Base-by-base conservation (phyloP, 2,329 filamentous ascomycete genomes). In the Nemania sp. region DNA sequence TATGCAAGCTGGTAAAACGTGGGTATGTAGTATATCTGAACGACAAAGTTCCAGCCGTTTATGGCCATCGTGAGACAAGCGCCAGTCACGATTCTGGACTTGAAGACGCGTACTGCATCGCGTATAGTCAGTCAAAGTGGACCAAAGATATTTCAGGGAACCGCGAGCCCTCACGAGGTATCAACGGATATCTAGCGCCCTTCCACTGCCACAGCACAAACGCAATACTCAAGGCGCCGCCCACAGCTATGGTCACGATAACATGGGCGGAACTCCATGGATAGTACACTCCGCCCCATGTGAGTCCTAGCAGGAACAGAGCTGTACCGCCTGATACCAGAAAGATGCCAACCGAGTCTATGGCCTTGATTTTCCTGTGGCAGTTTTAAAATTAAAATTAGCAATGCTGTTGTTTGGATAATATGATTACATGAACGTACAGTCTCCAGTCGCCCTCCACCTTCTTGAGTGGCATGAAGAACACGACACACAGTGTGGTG, bases 241-340 rank as follows among this genome's bases (percentile, higher is more conserved):
- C 86, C 2, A 86, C 69, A 0, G 83, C 73, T 1, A 88, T 67
- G 0, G 84, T 82, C 0, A 76, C 77, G 47, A 88, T 77, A 12
- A 87, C 83, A 63, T 84, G 80, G 0, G 76, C 72, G 0, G 82
- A 84, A 1, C 77, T 70, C 86, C 86, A 88, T 0, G 78, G 67
- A 63, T 86, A 85, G 62, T 84, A 77, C 43, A 81, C 81, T 1
- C 86, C 86, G 21, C 84, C 86, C 84, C 85, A 88, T 2, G 83
- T 83, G 35, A 85, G 63, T 0, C 81, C 79, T 0, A 83, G 68
- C 57, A 84, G 75, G 1, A 84, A 67, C 1, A 83, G 71, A 0
- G 78, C 75, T 5, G 81, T 80, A 1, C 78, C 77, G 0, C 73
- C 77, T 5, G 84, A 72, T 6, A 81, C 78, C 0, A 84, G 72